Evolutionary conservation across 148 eudicot genomes (phyloP), one percentile per base, ranked within the genome.

Genomic region (Diospyros kaki): DNA sequence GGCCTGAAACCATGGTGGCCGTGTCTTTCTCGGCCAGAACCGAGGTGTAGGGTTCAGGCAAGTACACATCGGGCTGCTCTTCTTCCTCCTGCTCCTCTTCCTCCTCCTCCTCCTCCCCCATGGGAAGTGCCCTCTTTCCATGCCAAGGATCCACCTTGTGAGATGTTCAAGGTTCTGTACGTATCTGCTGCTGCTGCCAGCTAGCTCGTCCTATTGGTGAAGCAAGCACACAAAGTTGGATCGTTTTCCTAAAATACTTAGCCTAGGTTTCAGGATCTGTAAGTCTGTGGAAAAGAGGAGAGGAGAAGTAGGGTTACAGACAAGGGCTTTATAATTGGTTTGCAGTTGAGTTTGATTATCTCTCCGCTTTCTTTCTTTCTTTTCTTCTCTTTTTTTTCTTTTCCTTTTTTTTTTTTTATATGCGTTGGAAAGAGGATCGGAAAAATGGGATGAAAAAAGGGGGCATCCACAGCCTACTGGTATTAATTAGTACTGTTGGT

Each of bases 1-100:
- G 90, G 8, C 80, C 86, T 9, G 82, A 77, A 75, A 83, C 90
- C 78, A 87, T 84, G 69, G 86, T 86, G 38, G 84, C 73, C 76
- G 79, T 84, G 62, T 87, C 87, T n/a, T 82, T 82, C 48, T 80
- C 86, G 6, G 83, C 79, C 66, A 78, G 71, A 72, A 80, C 64
- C 4, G 84, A 84, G 18, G 18, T 11, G 51, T 72, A 58, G 45
- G 40, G 28, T 28, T 28, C 28, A 28, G 28, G 28, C 28, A 28
- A 28, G 28, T 28, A 28, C 28, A 28, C 28, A 28, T 79, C 66
- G 10, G 73, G 77, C 3, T 76, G 72, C 2, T 74, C 77, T n/a
- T 75, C 58, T 12, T 69, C 66, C 74, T 68, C 58, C 28, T 43
- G 13, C 60, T 71, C 74, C n/a, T 74, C 46, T 52, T 55, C 8